These are phyloP conservation scores for Amanita inopinata DNA, from an alignment of 768 basidiomycete genomes.

Conservation along the genomic window DNA sequence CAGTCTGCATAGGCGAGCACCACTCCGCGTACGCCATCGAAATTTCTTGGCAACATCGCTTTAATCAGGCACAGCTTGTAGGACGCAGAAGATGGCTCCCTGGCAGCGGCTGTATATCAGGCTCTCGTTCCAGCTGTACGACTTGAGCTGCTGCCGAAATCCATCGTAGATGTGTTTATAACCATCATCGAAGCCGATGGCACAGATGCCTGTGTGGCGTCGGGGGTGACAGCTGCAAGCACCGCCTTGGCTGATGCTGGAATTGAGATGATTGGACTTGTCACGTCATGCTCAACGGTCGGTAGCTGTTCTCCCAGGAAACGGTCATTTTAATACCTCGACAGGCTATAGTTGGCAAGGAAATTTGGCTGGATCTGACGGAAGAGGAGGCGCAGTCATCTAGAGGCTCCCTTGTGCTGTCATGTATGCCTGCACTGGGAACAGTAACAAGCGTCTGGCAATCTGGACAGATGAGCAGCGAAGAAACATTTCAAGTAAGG, in stretches of 20 bases:
- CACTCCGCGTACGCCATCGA: conserved; percentile 61
- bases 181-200: conserved; percentile 90
- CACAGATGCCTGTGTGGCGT: conserved; percentile 78
- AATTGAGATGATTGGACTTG: conserved; percentile 84
- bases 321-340: conserved; percentile 6
- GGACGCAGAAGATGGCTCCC: conserved; percentile 91
- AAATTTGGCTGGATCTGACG: conserved; percentile 76
- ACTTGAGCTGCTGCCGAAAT: conserved; percentile 88
- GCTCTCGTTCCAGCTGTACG: conserved; percentile 76
- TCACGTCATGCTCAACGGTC: conserved; percentile 75
- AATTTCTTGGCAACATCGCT: conserved; percentile 7
- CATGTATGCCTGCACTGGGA: conserved; percentile 83
- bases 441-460: conserved; percentile 84
- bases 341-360: conserved; percentile 48
- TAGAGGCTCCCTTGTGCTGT: conserved; percentile 61
- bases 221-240: conserved; percentile 80
- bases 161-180: conserved; percentile 85
- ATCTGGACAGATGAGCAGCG: conserved; percentile 52
- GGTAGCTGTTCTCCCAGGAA: conserved; percentile 15
- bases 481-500: conserved; percentile 48
- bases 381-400: conserved; percentile 52
- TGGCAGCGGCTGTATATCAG: conserved; percentile 79
- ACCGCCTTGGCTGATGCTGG: conserved; percentile 90
- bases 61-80: conserved; percentile 25
- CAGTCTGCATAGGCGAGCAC: conserved; percentile 64